phyloP scores from a whole-genome alignment of 495 filamentous ascomycete genomes.

The Haplographium delicatum region DNA sequence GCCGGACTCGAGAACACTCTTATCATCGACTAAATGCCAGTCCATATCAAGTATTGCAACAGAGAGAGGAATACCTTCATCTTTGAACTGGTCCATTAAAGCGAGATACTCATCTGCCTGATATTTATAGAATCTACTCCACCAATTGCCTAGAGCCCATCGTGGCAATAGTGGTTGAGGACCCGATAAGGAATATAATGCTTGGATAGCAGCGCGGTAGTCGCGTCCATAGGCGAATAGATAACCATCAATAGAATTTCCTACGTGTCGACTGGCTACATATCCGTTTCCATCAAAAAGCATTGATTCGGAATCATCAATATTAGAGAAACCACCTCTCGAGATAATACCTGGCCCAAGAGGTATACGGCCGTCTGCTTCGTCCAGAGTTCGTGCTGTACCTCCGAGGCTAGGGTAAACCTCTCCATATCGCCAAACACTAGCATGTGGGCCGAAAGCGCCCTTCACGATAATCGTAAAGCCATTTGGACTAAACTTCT shows the following conservation, averaged over 20 bases:
- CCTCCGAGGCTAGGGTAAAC: slow-evolving; percentile 40
- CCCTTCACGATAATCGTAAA: background rate
- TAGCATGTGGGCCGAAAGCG: background rate
- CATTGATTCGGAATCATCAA: slow-evolving; percentile 54
- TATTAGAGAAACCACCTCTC: slow-evolving; percentile 36
- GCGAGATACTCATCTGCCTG: slow-evolving; percentile 43
- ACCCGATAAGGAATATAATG: slow-evolving; percentile 50
- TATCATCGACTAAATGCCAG: slow-evolving; percentile 48
- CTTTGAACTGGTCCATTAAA: slow-evolving; percentile 44
- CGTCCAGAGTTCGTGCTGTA: slow-evolving; percentile 50
- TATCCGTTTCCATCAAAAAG: slow-evolving; percentile 44
- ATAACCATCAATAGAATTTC: slow-evolving; percentile 46
- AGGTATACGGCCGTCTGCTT: slow-evolving; percentile 40
- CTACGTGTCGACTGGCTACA: slow-evolving; percentile 40
- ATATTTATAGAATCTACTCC: slow-evolving; percentile 54
- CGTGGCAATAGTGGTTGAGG: slow-evolving; percentile 49
- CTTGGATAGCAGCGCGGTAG: slow-evolving; percentile 47
- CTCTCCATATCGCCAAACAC: slow-evolving; percentile 42
- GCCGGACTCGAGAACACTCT: slow-evolving; percentile 26
- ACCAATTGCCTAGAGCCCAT: slow-evolving; percentile 56
- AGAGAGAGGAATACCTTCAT: slow-evolving; percentile 42
- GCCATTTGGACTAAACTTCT: background rate
- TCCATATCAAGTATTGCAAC: slow-evolving; percentile 58
- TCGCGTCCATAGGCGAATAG: slow-evolving; percentile 53
- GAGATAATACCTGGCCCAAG: slow-evolving; percentile 46